Conservation (phyloP, 768 basidiomycete genomes). For the Amanita muscaria region DNA sequence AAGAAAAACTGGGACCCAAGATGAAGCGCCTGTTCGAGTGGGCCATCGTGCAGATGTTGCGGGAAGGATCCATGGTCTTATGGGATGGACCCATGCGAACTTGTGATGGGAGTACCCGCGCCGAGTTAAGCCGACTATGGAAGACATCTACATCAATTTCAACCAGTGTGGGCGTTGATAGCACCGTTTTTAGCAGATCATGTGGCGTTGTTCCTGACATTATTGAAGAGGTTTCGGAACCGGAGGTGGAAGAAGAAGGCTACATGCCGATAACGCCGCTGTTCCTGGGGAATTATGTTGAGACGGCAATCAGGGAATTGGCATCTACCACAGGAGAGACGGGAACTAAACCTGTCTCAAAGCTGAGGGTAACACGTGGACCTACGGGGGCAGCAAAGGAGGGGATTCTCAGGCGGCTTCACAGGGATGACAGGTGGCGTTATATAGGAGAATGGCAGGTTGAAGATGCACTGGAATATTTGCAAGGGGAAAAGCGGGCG, state of each 20-base stretch:
- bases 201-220: conserved; percentile 29
- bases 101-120: conserved; percentile 15
- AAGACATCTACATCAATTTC: conserved; percentile 23
- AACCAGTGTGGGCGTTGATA: conserved; percentile 14
- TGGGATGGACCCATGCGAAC: conserved; percentile 57
- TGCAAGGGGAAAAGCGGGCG: conserved; percentile 30
- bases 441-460: conserved; percentile 57
- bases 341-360: neutral
- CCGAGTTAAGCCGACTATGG: conserved; percentile 38
- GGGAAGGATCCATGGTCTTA: conserved; percentile 66
- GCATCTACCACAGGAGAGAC: conserved; percentile 11
- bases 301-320: conserved; percentile 33
- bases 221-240: conserved; percentile 53
- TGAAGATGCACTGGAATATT: conserved; percentile 46
- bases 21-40: conserved; percentile 63
- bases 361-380: conserved; percentile 13
- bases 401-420: conserved; percentile 39
- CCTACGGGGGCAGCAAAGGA: conserved; percentile 26
- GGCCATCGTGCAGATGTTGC: conserved; percentile 53
- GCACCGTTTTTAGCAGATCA: conserved; percentile 22
- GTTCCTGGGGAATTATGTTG: conserved; percentile 40
- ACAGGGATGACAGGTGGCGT: conserved; percentile 56
- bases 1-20: conserved; percentile 29
- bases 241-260: conserved; percentile 49
- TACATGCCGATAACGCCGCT: conserved; percentile 53